Evolutionary conservation across 2,329 filamentous ascomycete species (phyloP).

Genomic region (Trichoderma asperellum): DNA sequence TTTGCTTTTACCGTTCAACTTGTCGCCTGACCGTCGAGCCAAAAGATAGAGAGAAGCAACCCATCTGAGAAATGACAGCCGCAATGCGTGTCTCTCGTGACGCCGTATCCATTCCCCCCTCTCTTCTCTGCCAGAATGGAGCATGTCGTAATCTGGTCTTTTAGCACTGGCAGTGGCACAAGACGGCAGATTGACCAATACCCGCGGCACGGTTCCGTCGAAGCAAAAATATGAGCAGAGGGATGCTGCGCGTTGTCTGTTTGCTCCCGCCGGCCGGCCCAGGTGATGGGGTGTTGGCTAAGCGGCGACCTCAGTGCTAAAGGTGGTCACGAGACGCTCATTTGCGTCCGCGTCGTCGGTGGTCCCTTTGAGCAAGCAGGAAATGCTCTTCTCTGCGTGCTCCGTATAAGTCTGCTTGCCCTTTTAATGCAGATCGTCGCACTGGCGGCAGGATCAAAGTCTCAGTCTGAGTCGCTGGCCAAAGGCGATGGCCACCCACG

Average conservation of each 20-base stretch:
- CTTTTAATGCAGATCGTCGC: neutral
- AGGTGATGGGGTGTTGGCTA: neutral
- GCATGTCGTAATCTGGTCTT: neutral
- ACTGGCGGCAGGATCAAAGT: neutral
- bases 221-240: neutral
- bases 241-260: neutral
- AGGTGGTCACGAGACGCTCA: slow-evolving; percentile 7
- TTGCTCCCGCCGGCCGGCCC: neutral
- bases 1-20: slow-evolving; percentile 9
- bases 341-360: neutral
- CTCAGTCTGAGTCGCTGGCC: neutral
- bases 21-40: slow-evolving; percentile 22
- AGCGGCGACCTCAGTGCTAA: neutral
- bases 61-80: slow-evolving; percentile 23
- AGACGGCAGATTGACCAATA: neutral
- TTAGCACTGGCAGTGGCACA: neutral
- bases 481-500: neutral
- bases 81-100: neutral
- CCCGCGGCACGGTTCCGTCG: neutral
- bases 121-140: neutral
- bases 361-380: neutral
- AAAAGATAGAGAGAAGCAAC: neutral
- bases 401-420: neutral
- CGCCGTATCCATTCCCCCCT: neutral
- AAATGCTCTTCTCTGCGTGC: neutral